Percentiles rank a stretch among this genome's conserved stretches.
These are phyloP conservation scores for Sambucus nigra DNA, from an alignment of 129 eudicot genomes.

Conservation along the genomic window DNA sequence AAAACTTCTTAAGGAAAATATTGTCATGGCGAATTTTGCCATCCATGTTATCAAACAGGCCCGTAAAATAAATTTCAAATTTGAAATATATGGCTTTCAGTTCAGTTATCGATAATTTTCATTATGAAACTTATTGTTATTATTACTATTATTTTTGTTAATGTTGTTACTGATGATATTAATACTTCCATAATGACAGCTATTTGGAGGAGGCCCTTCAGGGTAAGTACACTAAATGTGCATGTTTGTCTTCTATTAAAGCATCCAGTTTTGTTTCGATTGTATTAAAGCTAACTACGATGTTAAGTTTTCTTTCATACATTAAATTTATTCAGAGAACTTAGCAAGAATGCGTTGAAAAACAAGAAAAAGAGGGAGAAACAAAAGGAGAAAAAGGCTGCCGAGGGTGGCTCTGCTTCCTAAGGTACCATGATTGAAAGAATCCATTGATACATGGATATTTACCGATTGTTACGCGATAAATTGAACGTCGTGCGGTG, in stretches of 20 bases:
- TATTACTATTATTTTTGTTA: not conserved
- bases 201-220: constrained; percentile 62
- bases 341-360: constrained; percentile 84
- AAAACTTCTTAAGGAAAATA: no score
- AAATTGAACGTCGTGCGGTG: not conserved
- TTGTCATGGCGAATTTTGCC: no score
- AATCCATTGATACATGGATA: no score
- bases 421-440: constrained; percentile 12
- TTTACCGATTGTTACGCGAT: no score
- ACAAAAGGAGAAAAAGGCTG: constrained; percentile 83
- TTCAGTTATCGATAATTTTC: not conserved
- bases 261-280: not conserved
- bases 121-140: not conserved
- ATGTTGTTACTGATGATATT: not conserved
- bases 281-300: constrained; percentile 1
- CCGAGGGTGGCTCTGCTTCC: constrained; percentile 47
- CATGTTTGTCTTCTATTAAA: not conserved
- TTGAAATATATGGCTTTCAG: not conserved
- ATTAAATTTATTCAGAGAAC: constrained; percentile 33
- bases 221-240: constrained; percentile 54
- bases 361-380: constrained; percentile 97
- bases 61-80: not conserved
- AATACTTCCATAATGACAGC: constrained; percentile 31
- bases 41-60: not conserved
- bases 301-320: not conserved